Percentiles rank a stretch among this genome's conserved stretches.
Conservation (phyloP, 441 rosid genomes). For the Theobroma grandiflorum region DNA sequence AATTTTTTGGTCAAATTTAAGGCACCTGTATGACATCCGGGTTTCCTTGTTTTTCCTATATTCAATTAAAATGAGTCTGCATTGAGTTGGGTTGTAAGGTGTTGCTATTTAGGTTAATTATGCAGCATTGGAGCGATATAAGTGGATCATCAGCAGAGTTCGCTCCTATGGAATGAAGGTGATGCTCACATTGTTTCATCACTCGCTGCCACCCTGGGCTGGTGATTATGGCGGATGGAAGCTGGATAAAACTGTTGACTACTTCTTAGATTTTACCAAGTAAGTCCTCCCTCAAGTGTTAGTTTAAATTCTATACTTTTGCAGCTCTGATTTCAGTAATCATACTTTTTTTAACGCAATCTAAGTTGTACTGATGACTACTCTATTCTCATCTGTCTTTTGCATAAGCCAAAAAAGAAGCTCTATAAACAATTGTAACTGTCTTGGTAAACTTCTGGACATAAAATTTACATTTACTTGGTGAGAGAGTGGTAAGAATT, state of each 20-base stretch:
- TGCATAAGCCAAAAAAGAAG: background rate
- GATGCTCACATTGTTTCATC: conserved; percentile 96
- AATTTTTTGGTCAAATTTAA: background rate
- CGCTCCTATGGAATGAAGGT: conserved; percentile 92
- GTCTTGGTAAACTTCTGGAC: background rate
- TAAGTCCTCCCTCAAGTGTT: conserved; percentile 32
- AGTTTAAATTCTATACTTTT: conserved; percentile 18
- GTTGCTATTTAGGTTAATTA: conserved; percentile 71
- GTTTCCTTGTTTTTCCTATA: background rate
- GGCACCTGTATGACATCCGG: background rate
- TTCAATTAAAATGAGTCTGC: background rate
- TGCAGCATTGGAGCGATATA: conserved; percentile 91
- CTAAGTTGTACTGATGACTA: background rate
- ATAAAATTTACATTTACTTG: background rate
- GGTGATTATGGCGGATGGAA: conserved; percentile 99
- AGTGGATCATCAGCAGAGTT: conserved; percentile 84
- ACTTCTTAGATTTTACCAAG: conserved; percentile 91
- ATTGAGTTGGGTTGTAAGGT: conserved; percentile 26
- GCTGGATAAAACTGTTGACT: conserved; percentile 89
- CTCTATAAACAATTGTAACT: background rate
- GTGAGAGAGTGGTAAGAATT: background rate
- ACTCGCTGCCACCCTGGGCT: conserved; percentile 98
- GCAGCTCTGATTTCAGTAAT: conserved; percentile 2
- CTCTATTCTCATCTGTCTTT: conserved; percentile 19
- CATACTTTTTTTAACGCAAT: conserved; percentile 12